A percentile compares a stretch with the other conserved stretches of the same genome.
Evolutionary conservation across 2,329 filamentous ascomycete genomes (phyloP).

Genomic region (Mycosphaerella sp.): DNA sequence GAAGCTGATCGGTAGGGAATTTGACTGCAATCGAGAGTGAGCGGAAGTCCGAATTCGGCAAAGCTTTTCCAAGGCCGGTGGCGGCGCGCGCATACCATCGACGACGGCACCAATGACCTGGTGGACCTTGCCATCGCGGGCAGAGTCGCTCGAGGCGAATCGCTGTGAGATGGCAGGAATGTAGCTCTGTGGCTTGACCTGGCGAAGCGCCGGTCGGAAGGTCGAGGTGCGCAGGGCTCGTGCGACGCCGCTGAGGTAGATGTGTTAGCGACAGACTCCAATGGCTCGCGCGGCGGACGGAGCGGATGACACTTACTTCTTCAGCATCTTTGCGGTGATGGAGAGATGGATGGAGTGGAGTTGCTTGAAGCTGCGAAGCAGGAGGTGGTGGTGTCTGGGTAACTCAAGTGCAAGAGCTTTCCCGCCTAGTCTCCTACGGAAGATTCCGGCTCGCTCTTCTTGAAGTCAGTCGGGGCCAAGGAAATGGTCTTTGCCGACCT

Average conservation of each 20-base stretch:
- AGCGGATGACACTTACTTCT: slow-evolving; percentile 57
- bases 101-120: slow-evolving; percentile 98
- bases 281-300: slow-evolving; percentile 33
- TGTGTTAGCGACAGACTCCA: slow-evolving; percentile 30
- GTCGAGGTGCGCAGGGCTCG: slow-evolving; percentile 57
- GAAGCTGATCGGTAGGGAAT: slow-evolving; percentile 90
- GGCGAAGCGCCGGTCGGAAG: slow-evolving; percentile 52
- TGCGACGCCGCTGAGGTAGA: slow-evolving; percentile 53
- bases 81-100: slow-evolving; percentile 64
- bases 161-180: slow-evolving; percentile 54
- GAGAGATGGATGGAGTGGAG: slow-evolving; percentile 13
- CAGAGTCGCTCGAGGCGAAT: slow-evolving; percentile 55
- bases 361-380: neutral
- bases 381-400: neutral
- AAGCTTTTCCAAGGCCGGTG: slow-evolving; percentile 17
- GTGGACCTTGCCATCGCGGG: slow-evolving; percentile 57
- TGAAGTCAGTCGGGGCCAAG: neutral
- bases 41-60: slow-evolving; percentile 18
- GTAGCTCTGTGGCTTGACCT: slow-evolving; percentile 50
- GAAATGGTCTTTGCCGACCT: too few species aligned
- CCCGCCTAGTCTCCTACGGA: neutral
- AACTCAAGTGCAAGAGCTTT: neutral
- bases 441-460: neutral
- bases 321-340: slow-evolving; percentile 65
- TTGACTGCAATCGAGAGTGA: slow-evolving; percentile 61